Evolutionary conservation across 2,329 filamentous ascomycete genomes (phyloP).

Genomic region (Scedosporium boydii): DNA sequence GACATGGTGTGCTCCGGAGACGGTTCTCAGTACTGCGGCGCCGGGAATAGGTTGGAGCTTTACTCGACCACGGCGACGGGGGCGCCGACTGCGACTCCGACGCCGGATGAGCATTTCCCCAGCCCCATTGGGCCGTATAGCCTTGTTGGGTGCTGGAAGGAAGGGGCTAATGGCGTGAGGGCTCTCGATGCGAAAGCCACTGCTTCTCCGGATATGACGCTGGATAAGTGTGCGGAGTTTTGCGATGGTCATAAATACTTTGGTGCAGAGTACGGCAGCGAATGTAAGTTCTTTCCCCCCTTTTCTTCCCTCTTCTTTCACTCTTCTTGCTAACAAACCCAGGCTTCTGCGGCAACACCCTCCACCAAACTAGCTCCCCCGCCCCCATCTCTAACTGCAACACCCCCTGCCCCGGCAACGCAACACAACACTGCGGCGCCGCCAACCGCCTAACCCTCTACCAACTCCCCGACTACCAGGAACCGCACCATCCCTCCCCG

Average conservation of each 20-base stretch:
- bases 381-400: slow-evolving; percentile 22
- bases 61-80: slow-evolving; percentile 30
- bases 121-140: slow-evolving; percentile 23
- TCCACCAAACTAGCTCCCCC: slow-evolving; percentile 16
- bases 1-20: slow-evolving; percentile 32
- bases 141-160: slow-evolving; percentile 30
- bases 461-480: slow-evolving; percentile 14
- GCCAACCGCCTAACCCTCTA: slow-evolving; percentile 24
- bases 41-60: slow-evolving; percentile 31
- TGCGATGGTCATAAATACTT: slow-evolving; percentile 31
- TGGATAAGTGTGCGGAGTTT: slow-evolving; percentile 26
- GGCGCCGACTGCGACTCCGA: slow-evolving; percentile 20
- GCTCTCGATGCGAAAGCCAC: slow-evolving; percentile 22
- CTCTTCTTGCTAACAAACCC: slow-evolving; percentile 8
- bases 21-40: slow-evolving; percentile 30
- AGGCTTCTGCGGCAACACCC: slow-evolving; percentile 26
- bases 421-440: slow-evolving; percentile 23
- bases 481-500: not conserved
- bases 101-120: slow-evolving; percentile 14
- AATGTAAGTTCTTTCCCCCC: slow-evolving; percentile 9
- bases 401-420: slow-evolving; percentile 23
- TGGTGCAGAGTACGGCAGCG: slow-evolving; percentile 11
- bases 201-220: slow-evolving; percentile 20
- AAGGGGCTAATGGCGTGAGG: slow-evolving; percentile 21
- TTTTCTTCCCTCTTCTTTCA: not conserved